A percentile compares a stretch with the other conserved stretches of the same genome.
phyloP scores from a whole-genome alignment of 805 yeast genomes.

The Cyberlindnera maclurae region DNA sequence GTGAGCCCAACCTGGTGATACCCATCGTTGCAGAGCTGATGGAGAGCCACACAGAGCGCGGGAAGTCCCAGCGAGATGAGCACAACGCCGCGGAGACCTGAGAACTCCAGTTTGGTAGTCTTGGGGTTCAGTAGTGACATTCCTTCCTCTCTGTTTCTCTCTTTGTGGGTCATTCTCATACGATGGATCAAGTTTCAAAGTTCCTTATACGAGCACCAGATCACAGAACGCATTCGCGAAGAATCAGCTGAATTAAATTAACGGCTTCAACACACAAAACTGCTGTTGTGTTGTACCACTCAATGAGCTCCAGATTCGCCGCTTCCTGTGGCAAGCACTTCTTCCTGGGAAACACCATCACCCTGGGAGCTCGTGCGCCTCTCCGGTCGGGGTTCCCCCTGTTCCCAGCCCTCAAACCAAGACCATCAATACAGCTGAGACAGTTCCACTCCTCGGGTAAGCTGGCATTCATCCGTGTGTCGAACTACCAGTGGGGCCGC shows the following conservation, averaged over 20 bases:
- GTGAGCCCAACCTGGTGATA: conserved; percentile 45
- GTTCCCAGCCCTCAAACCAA: conserved; percentile 3
- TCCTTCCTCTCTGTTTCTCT: background rate
- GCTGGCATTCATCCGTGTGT: conserved; percentile 13
- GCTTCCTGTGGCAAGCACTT: conserved; percentile 5
- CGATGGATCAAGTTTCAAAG: too few species aligned
- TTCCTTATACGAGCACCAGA: too few species aligned
- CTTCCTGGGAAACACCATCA: conserved; percentile 15
- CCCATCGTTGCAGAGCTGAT: conserved; percentile 52
- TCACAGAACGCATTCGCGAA: too few species aligned
- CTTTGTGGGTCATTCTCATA: background rate
- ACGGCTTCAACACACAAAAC: too few species aligned
- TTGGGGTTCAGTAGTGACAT: conserved; percentile 47
- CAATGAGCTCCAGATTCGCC: too few species aligned
- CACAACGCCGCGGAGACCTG: conserved; percentile 70
- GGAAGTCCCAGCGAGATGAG: conserved; percentile 66
- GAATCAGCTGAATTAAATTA: too few species aligned
- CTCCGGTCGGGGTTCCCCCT: conserved; percentile 10
- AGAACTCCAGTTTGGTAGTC: conserved; percentile 68
- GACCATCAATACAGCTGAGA: conserved; percentile 2
- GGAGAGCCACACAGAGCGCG: conserved; percentile 47
- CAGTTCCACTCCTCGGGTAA: conserved; percentile 11
- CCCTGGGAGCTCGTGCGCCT: background rate
- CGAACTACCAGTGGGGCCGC: conserved; percentile 13
- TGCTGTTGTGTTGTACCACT: too few species aligned